These are phyloP conservation scores for Prasinococcaceae sp. DNA, from an alignment of 139 green algal species.

Conservation along the genomic window DNA sequence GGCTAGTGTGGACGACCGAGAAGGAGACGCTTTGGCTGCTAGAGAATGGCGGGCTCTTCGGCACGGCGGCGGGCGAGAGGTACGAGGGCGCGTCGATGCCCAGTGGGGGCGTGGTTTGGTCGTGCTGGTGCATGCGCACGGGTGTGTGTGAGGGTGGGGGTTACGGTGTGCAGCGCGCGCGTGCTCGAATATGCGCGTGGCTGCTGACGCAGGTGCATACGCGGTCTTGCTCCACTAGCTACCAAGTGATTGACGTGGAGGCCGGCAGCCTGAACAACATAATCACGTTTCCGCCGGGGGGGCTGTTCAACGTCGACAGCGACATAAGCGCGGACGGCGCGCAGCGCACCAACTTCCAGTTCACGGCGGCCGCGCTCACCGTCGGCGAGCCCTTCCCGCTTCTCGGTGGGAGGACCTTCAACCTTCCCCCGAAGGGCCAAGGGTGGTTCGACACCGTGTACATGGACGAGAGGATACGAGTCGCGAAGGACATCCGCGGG, in stretches of 20 bases:
- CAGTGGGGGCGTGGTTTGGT: not conserved
- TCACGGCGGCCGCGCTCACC: not conserved
- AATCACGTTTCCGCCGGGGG: constrained; percentile 70
- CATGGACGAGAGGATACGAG: constrained; percentile 42
- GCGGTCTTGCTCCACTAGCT: not conserved
- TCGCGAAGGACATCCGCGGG: constrained; percentile 57
- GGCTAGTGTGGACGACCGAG: constrained; percentile 69
- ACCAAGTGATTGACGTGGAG: constrained; percentile 64
- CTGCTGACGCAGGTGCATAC: not conserved
- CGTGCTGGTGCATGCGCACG: not conserved
- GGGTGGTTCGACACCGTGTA: constrained; percentile 73
- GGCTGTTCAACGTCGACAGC: constrained; percentile 63
- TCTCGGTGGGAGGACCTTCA: not conserved
- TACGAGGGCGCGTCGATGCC: constrained; percentile 40
- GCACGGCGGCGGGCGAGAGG: constrained; percentile 53
- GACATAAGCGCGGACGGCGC: constrained; percentile 25
- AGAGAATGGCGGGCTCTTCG: constrained; percentile 54
- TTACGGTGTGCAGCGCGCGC: not conserved
- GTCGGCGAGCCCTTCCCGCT: not conserved
- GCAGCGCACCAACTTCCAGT: constrained; percentile 22
- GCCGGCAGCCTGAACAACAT: constrained; percentile 55
- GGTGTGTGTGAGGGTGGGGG: not conserved
- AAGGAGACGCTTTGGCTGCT: constrained; percentile 74
- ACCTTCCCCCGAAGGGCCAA: not conserved
- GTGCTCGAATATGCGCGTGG: not conserved